Percentiles rank a stretch among this genome's conserved stretches.
Conservation (phyloP, 495 filamentous ascomycete species). For the Penicillium simplicissimum region DNA sequence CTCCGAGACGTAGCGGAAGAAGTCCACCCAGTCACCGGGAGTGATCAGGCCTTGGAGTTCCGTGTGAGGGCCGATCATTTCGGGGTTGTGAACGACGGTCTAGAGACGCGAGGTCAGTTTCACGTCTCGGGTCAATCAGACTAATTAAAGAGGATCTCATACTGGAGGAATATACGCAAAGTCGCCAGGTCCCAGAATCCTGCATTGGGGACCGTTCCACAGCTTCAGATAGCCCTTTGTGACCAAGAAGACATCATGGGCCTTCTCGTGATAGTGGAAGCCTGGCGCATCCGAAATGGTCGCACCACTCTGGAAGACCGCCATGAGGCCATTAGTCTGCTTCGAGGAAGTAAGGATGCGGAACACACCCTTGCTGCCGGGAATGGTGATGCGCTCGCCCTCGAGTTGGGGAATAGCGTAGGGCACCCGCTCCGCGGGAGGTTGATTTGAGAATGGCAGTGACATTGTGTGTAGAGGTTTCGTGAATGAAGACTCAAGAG, state of each 20-base stretch:
- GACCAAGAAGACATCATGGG: constrained; percentile 51
- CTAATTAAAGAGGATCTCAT: not conserved
- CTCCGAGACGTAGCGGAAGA: constrained; percentile 52
- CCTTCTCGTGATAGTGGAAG: constrained; percentile 51
- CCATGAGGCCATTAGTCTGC: constrained; percentile 46
- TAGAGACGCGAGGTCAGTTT: constrained; percentile 1
- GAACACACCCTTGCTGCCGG: constrained; percentile 45
- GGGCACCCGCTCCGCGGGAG: constrained; percentile 30
- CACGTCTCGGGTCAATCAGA: not conserved
- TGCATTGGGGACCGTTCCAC: constrained; percentile 48
- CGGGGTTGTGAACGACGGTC: constrained; percentile 45
- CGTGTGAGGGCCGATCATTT: constrained; percentile 45
- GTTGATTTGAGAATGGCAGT: constrained; percentile 26
- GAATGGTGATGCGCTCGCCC: constrained; percentile 48
- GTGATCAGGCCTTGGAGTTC: constrained; percentile 48
- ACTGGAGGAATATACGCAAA: constrained; percentile 53
- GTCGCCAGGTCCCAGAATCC: constrained; percentile 47
- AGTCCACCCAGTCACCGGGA: constrained; percentile 55
- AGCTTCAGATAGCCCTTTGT: constrained; percentile 49
- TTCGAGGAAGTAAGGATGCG: constrained; percentile 48
- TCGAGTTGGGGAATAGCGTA: constrained; percentile 46
- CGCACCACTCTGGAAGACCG: constrained; percentile 48
- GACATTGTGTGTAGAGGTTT: constrained; percentile 24
- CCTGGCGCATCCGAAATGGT: constrained; percentile 43
- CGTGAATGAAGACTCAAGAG: not conserved